Evolutionary conservation across 345 rosid genomes (phyloP).

Genomic region (Hibiscus mutabilis): DNA sequence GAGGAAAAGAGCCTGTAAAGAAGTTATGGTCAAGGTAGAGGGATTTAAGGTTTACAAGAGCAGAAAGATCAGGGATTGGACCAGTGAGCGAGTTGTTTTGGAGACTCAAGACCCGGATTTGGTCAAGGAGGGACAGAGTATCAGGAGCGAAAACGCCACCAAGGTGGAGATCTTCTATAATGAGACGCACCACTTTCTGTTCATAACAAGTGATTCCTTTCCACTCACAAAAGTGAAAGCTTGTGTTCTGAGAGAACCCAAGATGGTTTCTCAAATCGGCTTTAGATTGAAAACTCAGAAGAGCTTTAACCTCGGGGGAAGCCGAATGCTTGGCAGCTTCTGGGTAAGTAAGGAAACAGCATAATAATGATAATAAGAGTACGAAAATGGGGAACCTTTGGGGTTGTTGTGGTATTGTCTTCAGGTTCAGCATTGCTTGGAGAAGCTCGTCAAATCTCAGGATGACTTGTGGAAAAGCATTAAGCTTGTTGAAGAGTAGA

Average conservation of each 20-base stretch:
- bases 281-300: constrained; percentile 58
- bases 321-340: constrained; percentile 10
- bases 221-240: constrained; percentile 56
- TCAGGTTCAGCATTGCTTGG: constrained; percentile 21
- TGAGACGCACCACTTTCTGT: constrained; percentile 47
- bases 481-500: neutral
- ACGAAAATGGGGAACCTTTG: constrained; percentile 16
- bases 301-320: constrained; percentile 45
- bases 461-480: neutral
- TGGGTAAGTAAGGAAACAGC: constrained; percentile 11
- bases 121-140: constrained; percentile 59
- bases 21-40: constrained; percentile 65
- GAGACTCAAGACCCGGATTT: constrained; percentile 85
- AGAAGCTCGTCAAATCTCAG: neutral
- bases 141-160: constrained; percentile 52
- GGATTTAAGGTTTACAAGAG: constrained; percentile 58
- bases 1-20: constrained; percentile 66
- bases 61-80: constrained; percentile 66
- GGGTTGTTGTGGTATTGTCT: constrained; percentile 12
- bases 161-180: constrained; percentile 48
- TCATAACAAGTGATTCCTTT: constrained; percentile 54
- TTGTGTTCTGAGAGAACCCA: constrained; percentile 24
- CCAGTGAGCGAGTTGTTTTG: constrained; percentile 80
- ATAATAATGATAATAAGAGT: constrained; percentile 1
- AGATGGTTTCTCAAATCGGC: constrained; percentile 53